Percentiles rank a stretch among this genome's conserved stretches.
phyloP scores from a whole-genome alignment of 805 yeast species.

The Wickerhamiella azyma region DNA sequence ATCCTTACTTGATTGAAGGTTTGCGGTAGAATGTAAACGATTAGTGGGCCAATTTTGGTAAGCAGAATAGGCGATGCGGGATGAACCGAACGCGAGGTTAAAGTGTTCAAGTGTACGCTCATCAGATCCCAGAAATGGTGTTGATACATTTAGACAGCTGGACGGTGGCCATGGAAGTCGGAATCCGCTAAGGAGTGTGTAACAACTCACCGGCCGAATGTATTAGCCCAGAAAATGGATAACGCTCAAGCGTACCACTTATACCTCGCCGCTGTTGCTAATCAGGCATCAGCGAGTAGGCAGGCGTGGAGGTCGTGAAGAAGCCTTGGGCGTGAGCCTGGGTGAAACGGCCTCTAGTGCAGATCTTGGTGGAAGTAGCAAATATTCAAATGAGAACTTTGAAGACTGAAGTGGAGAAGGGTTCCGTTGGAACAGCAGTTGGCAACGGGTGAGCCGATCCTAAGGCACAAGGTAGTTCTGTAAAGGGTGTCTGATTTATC shows the following conservation, averaged over 20 bases:
- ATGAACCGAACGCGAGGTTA: conserved; percentile 32
- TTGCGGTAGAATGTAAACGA: conserved; percentile 32
- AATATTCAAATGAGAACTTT: conserved; percentile 32
- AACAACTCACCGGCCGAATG: conserved; percentile 41
- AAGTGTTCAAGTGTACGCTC: conserved; percentile 33
- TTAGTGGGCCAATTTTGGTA: conserved; percentile 36
- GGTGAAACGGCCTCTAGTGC: conserved; percentile 32
- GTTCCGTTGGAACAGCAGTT: conserved; percentile 33
- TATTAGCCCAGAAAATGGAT: conserved; percentile 34
- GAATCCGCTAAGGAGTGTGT: conserved; percentile 44
- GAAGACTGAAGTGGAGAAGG: conserved; percentile 33
- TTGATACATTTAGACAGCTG: conserved; percentile 35
- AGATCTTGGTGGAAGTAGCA: conserved; percentile 33
- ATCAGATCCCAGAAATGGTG: conserved; percentile 35
- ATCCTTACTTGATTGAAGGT: conserved; percentile 32
- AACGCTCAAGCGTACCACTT: conserved; percentile 32
- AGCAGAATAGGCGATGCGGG: conserved; percentile 37
- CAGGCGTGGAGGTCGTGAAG: conserved; percentile 33
- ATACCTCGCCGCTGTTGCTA: conserved; percentile 30
- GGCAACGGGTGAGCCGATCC: conserved; percentile 34
- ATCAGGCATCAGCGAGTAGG: conserved; percentile 31
- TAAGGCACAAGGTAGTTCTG: conserved; percentile 29
- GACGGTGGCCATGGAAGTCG: conserved; percentile 42
- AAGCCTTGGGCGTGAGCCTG: conserved; percentile 31
- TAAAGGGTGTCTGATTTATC: conserved; percentile 27